Evolutionary conservation across 2,329 filamentous ascomycete species (phyloP), one percentile per base, ranked within the genome.

Genomic region (Talaromyces pinophilus): DNA sequence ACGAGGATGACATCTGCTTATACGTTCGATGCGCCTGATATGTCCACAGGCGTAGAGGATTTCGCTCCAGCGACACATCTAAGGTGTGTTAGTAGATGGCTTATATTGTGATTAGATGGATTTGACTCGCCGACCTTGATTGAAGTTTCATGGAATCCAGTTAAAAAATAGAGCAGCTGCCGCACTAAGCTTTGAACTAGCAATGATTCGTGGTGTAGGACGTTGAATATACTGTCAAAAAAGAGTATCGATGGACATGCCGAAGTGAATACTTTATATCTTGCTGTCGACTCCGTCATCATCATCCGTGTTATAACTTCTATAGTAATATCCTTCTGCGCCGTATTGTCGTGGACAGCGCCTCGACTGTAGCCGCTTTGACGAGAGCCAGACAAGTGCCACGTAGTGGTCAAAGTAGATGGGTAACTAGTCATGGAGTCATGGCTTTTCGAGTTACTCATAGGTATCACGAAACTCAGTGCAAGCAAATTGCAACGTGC

Each of bases 61-160:
- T 25, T 64, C 62, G 25, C 62, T 64, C 62, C 62, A 64, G 8
- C 52, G 62, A 64, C 62, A 64, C 62, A 64, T 64, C 62, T 64
- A n/a, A 33, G 8, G 33, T 17, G 10, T 2, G 35, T 52, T 15
- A 52, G 15, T 33, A 25, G 17, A 8, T 10, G n/a, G 5, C 5
- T 28, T 3, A 17, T 15, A 4, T 44, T 7, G 35, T 42, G 25
- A 19, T 33, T 5, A 25, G 35, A 19, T 42, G n/a, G 10, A 8
- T 55, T 13, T 55, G 15, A 13, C 8, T 19, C 33, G 28, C 46
- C 19, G 7, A 62, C 60, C 46, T 62, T 25, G 46, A 17, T 38
- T 57, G 2, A 40, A 22, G 5, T 19, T 38, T 38, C 33, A 19
- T 15, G 30, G 3, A 11, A 57, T 19, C 1, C 4, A 19, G n/a